These are phyloP conservation scores for Trametopsis cervina DNA, from an alignment of 768 basidiomycete genomes.

Conservation along the genomic window DNA sequence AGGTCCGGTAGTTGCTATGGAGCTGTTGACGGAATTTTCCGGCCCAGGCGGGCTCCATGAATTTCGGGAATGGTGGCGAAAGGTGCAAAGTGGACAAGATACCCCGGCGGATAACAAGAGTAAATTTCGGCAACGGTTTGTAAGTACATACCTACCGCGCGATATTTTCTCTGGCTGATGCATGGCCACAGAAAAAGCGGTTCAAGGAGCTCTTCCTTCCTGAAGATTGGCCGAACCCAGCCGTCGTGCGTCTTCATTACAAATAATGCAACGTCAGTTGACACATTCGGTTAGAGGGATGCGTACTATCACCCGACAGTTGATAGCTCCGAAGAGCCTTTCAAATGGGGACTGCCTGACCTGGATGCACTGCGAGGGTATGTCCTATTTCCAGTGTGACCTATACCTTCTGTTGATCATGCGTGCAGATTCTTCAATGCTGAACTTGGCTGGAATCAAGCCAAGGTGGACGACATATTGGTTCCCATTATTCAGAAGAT, in stretches of 20 bases:
- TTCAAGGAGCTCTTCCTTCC: constrained; percentile 79
- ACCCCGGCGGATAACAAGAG: constrained; percentile 62
- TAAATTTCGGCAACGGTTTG: constrained; percentile 80
- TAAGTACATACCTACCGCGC: constrained; percentile 33
- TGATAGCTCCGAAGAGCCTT: constrained; percentile 86
- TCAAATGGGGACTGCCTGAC: constrained; percentile 97
- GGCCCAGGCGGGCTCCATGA: constrained; percentile 76
- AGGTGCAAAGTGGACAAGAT: constrained; percentile 88
- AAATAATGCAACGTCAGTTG: neutral
- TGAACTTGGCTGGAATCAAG: constrained; percentile 76
- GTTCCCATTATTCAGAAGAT: constrained; percentile 88
- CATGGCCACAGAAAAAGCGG: constrained; percentile 66
- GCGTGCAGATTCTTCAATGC: constrained; percentile 24
- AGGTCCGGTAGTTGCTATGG: constrained; percentile 95
- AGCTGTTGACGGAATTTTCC: constrained; percentile 88
- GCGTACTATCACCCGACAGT: constrained; percentile 91
- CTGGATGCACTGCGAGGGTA: constrained; percentile 85
- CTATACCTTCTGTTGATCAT: neutral
- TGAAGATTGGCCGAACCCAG: constrained; percentile 86
- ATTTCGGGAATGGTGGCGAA: constrained; percentile 93
- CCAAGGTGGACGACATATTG: constrained; percentile 86
- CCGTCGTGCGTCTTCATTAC: constrained; percentile 54
- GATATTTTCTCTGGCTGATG: neutral
- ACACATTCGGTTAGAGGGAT: constrained; percentile 50
- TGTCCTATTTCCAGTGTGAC: constrained; percentile 16